Evolutionary conservation across 2,329 filamentous ascomycete genomes (phyloP).

Genomic region (Knoxdaviesia capensis): DNA sequence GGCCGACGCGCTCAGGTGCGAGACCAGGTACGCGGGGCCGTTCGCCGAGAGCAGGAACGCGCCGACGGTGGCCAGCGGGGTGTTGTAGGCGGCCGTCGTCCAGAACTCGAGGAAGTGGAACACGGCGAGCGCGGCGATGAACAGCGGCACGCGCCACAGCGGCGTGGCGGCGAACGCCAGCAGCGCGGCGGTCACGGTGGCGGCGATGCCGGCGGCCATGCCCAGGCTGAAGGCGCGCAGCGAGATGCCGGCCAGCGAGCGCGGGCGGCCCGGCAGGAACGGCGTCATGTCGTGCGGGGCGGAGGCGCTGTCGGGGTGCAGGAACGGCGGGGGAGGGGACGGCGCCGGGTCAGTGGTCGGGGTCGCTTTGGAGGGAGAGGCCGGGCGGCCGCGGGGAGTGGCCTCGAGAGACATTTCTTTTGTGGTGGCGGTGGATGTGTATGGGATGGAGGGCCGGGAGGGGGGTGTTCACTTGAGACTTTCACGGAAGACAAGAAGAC

Average conservation of each 20-base stretch:
- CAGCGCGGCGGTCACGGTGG: constrained; percentile 11
- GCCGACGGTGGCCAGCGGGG: constrained; percentile 45
- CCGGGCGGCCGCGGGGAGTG: background rate
- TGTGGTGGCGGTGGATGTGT: background rate
- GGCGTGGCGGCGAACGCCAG: constrained; percentile 20
- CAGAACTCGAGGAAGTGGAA: constrained; percentile 98
- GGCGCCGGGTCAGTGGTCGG: background rate
- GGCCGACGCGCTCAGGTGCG: constrained; percentile 52
- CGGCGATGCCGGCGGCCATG: constrained; percentile 14
- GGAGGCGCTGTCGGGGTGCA: no score
- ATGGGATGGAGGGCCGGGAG: no score
- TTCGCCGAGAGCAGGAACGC: constrained; percentile 76
- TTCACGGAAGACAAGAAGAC: no score
- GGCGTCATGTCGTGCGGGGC: no score
- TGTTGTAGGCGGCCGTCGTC: constrained; percentile 73
- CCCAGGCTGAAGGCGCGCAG: constrained; percentile 35
- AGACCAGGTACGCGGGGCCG: constrained; percentile 65
- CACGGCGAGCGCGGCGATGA: constrained; percentile 45
- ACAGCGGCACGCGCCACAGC: constrained; percentile 44
- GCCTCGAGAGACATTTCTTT: background rate
- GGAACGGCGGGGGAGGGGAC: background rate
- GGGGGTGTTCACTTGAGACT: no score
- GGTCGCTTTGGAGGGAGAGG: background rate
- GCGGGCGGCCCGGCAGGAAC: constrained; percentile 24
- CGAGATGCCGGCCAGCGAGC: constrained; percentile 40